Base-by-base conservation (phyloP, 106 monocot species). In the Iris macrosiphon region DNA sequence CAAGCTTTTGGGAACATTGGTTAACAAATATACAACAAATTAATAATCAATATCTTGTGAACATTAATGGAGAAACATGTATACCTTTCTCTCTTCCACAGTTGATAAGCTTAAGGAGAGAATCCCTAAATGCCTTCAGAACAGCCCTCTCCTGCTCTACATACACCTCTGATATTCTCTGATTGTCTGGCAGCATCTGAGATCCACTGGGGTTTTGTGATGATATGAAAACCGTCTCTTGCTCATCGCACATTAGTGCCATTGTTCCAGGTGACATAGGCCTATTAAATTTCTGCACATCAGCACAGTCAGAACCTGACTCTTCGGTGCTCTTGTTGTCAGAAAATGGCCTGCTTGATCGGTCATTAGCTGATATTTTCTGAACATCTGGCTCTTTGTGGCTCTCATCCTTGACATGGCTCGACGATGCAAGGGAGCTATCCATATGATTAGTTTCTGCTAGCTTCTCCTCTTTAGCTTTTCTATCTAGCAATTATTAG, bases 191-290 rank as follows among this genome's bases (percentile, higher is more conserved):
- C 23, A 74, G 55, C 14, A 31, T 73, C 26, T 62, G 21, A 18
- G 54, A 39, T 22, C 33, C 42, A 45, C 1, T 48, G 14, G 45
- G 6, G 39, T 42, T 50, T 22, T 50, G 59, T 26, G 74, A 75
- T 11, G 65, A 13, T 74, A 68, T 59, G 57, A 83, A 71, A 30
- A 77, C 57, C 55, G 71, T 30, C 40, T 79, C 75, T 45, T 75
- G 61, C 27, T 84, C 84, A 48, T 84, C 75, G 25, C 84, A 84
- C 84, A 84, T 72, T 9, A 84, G 53, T 26, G 84, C 84, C 2
- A 71, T 66, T 44, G 84, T 84, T 27, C 79, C 72, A 4, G 84
- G 84, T 22, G 84, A 84, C 63, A 75, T 71, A 0, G 84, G 71
- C 64, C 75, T 71, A 31, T 14, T 55, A 15, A 28, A 54, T 53